These are phyloP conservation scores for Epichloe brachyelytri DNA, from an alignment of 2,329 filamentous ascomycete species.

Conservation along the genomic window DNA sequence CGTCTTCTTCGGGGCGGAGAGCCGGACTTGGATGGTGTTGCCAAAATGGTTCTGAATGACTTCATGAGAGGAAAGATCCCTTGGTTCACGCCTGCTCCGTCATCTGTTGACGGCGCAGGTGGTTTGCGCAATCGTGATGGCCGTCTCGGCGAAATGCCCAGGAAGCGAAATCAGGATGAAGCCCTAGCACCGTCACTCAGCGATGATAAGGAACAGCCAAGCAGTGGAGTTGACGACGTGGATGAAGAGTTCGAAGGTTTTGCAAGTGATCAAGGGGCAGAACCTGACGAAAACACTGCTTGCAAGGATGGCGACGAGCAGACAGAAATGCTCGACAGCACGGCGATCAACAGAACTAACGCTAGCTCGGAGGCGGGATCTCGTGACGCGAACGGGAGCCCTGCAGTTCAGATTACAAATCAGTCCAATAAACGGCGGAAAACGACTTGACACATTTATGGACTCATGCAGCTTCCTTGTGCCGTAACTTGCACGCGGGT, in stretches of 20 bases:
- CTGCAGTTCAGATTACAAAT: neutral
- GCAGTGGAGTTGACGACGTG: neutral
- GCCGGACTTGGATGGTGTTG: conserved; percentile 85
- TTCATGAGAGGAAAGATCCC: conserved; percentile 92
- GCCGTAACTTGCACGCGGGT: no score
- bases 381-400: neutral
- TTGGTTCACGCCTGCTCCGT: conserved; percentile 81
- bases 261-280: neutral
- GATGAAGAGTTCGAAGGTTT: neutral
- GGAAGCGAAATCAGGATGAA: conserved; percentile 58
- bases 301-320: no score
- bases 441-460: neutral
- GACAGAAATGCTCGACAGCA: neutral
- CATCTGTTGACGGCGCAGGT: conserved; percentile 34
- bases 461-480: no score
- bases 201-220: conserved; percentile 7
- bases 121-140: conserved; percentile 61
- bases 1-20: conserved; percentile 85
- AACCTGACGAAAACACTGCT: neutral
- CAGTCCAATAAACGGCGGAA: neutral
- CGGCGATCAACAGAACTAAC: neutral
- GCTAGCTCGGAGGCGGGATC: neutral
- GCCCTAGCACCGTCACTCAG: conserved; percentile 22
- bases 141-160: conserved; percentile 73
- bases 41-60: conserved; percentile 94